Evolutionary conservation across 2,329 filamentous ascomycete species (phyloP).

Genomic region (Xylaria sp.): DNA sequence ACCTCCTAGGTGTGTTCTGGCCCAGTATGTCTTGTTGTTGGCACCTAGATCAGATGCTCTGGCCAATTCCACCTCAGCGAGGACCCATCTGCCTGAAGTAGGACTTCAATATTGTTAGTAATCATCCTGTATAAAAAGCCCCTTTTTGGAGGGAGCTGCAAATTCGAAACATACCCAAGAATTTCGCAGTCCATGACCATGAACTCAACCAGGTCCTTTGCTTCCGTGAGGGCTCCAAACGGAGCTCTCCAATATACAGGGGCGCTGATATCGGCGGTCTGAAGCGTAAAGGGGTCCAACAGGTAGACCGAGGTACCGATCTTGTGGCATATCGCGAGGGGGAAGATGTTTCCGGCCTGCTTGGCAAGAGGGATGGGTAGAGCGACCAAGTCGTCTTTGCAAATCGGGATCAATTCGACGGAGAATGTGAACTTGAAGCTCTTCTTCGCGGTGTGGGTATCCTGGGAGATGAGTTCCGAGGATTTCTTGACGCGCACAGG

Average conservation of each 20-base stretch:
- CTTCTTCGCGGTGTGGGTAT: constrained; percentile 83
- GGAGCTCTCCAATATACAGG: constrained; percentile 87
- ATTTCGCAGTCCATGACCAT: constrained; percentile 92
- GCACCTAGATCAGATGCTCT: constrained; percentile 78
- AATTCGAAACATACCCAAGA: constrained; percentile 37
- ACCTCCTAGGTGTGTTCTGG: constrained; percentile 81
- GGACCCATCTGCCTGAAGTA: constrained; percentile 72
- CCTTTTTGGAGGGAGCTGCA: neutral
- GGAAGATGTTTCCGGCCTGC: constrained; percentile 79
- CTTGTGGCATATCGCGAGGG: constrained; percentile 77
- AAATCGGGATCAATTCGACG: constrained; percentile 84
- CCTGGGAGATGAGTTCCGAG: constrained; percentile 90
- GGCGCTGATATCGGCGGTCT: constrained; percentile 79
- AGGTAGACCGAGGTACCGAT: constrained; percentile 88
- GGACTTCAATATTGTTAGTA: constrained; percentile 35
- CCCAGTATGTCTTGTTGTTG: constrained; percentile 85
- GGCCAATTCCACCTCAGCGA: constrained; percentile 84
- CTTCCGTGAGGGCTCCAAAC: constrained; percentile 77
- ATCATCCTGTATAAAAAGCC: neutral
- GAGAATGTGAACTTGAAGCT: constrained; percentile 95
- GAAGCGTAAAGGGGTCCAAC: constrained; percentile 83
- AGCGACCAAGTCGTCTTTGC: constrained; percentile 95
- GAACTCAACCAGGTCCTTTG: constrained; percentile 83
- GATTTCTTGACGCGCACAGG: constrained; percentile 76
- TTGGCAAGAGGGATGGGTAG: constrained; percentile 86